These are phyloP conservation scores for Erigeron philadelphicus DNA, from an alignment of 140 eudicot genomes.

Conservation along the genomic window DNA sequence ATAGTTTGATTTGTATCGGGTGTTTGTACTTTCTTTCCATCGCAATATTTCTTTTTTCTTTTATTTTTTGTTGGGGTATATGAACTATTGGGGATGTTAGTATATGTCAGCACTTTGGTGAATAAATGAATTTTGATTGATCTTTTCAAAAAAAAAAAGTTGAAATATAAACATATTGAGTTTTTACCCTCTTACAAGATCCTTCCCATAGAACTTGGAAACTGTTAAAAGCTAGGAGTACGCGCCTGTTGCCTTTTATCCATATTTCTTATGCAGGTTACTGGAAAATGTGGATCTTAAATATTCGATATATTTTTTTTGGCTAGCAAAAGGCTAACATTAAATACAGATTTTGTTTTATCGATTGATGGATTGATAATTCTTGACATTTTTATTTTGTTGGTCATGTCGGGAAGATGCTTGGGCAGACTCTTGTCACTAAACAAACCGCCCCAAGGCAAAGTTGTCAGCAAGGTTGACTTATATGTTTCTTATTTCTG, in stretches of 20 bases:
- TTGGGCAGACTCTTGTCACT: slow-evolving; percentile 93
- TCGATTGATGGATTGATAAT: slow-evolving; percentile 5
- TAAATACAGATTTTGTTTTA: neutral
- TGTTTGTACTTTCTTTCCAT: too few relatives aligned
- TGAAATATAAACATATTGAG: neutral
- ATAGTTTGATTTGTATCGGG: too few relatives aligned
- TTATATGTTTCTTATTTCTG: neutral
- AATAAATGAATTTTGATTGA: too few relatives aligned
- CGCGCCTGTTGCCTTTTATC: neutral
- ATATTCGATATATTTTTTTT: neutral
- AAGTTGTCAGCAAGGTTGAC: slow-evolving; percentile 84
- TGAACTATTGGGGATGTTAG: too few relatives aligned
- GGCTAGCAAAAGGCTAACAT: neutral
- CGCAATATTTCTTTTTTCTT: too few relatives aligned
- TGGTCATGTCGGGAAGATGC: slow-evolving; percentile 73
- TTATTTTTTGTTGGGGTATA: too few relatives aligned
- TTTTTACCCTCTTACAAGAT: neutral
- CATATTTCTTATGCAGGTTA: neutral
- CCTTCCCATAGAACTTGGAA: neutral
- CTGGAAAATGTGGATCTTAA: neutral
- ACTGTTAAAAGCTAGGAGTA: neutral
- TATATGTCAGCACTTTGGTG: too few relatives aligned
- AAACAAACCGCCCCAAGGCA: slow-evolving; percentile 95
- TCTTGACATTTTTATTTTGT: slow-evolving; percentile 13
- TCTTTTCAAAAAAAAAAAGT: neutral